phyloP scores from a whole-genome alignment of 1,284 basidiomycete species.

The Moniliella sp. region DNA sequence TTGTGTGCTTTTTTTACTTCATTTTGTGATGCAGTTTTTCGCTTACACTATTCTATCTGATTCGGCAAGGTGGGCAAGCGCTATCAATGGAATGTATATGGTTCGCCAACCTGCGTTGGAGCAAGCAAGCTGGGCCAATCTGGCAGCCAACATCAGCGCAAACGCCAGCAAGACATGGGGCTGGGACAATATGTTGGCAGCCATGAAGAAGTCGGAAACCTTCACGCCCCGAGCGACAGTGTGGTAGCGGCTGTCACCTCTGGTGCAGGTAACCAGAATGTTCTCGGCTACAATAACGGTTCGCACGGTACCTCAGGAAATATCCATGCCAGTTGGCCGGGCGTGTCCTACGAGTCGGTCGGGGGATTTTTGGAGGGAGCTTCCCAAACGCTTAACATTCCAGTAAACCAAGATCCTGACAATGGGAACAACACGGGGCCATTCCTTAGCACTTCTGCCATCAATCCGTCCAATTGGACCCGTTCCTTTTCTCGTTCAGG shows the following conservation, averaged over 20 bases:
- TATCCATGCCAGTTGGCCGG: conserved; percentile 13
- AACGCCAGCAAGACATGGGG: conserved; percentile 9
- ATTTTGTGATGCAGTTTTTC: no score
- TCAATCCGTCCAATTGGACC: conserved; percentile 12
- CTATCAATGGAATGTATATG: conserved; percentile 36
- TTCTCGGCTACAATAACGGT: conserved; percentile 8
- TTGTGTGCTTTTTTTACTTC: no score
- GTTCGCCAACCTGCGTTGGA: conserved; percentile 24
- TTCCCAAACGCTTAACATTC: conserved; percentile 37
- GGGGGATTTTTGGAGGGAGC: conserved; percentile 33
- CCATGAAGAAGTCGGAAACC: conserved; percentile 16
- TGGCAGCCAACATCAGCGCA: conserved; percentile 10
- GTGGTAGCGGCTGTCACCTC: conserved; percentile 4
- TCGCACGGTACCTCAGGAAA: conserved; percentile 13
- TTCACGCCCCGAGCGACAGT: conserved; percentile 6
- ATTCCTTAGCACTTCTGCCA: conserved; percentile 18
- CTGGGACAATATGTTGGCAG: conserved; percentile 5
- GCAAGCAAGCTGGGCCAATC: conserved; percentile 12
- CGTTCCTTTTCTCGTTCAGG: conserved; percentile 15
- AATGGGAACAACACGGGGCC: conserved; percentile 20
- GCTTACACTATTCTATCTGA: no score
- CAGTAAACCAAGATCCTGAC: conserved; percentile 35
- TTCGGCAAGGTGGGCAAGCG: conserved; percentile 38
- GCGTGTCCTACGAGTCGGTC: conserved; percentile 11
- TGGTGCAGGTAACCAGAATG: no score